phyloP scores from a whole-genome alignment of 352 stramenopile genomes.

The Blastocystis sp. region DNA sequence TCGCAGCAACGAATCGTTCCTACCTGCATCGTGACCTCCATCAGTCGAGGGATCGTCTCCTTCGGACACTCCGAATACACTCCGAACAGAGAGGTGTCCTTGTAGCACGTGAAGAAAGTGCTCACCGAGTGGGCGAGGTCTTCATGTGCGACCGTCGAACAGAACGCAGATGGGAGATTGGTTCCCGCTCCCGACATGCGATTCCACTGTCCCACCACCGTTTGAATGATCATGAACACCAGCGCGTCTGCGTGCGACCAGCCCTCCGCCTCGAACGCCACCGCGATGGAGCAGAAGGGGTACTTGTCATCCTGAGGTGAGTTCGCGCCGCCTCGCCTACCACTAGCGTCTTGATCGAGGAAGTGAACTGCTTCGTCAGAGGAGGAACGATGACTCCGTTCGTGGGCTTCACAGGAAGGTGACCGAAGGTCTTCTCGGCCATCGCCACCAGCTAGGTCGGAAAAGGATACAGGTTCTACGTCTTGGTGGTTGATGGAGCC shows the following conservation, averaged over 20 bases:
- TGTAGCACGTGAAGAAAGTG: constrained; percentile 99
- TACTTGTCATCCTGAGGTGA: constrained; percentile 66
- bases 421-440: constrained; percentile 87
- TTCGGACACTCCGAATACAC: constrained; percentile 75
- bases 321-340: background rate
- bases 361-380: constrained; percentile 32
- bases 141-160: constrained; percentile 83
- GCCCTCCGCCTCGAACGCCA: constrained; percentile 91
- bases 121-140: constrained; percentile 91
- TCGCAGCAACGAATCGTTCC: background rate
- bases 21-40: constrained; percentile 71
- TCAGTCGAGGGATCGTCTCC: constrained; percentile 84
- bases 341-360: constrained; percentile 16
- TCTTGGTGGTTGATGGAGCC: constrained; percentile 86
- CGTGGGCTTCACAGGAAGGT: constrained; percentile 66
- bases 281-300: constrained; percentile 81
- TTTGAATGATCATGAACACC: constrained; percentile 94
- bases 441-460: constrained; percentile 91
- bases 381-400: constrained; percentile 58
- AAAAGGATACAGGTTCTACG: background rate
- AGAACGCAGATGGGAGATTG: constrained; percentile 88
- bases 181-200: constrained; percentile 78
- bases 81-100: constrained; percentile 97
- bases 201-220: constrained; percentile 79
- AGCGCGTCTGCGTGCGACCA: constrained; percentile 95